Evolutionary conservation across 1,284 basidiomycete genomes (phyloP), one percentile per base, ranked within the genome.

Genomic region (Cystobasidium pallidum): DNA sequence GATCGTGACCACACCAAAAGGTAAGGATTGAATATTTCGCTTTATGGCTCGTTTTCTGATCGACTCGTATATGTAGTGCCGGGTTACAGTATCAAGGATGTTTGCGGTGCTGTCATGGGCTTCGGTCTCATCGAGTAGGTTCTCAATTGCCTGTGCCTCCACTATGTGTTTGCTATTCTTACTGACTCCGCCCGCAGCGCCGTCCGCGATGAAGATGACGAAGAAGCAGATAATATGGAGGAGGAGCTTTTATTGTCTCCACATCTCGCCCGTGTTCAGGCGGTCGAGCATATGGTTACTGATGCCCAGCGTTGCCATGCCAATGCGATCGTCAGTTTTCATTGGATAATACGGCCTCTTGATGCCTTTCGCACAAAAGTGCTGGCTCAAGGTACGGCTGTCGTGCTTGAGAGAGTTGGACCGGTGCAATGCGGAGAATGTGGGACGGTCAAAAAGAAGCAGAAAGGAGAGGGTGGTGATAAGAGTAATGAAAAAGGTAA

Each of bases 401-500:
- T 71, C 3, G 26, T 41, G 6, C 24, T 71, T 26, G 68, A 64
- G 41, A 54, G 24, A 43, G 59, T 55, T 10, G 55, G 55, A 6
- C 59, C 43, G n/a, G 49, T 39, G 11, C 45, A 63, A 32, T 54
- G 67, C 24, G 59, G 52, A 24, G 55, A 70, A 61, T 59, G 41
- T 41, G 67, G 67, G 11, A 70, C 52, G 45, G 61, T 49, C 13
- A 71, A 70, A 47, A 58, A 70, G 32, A 54, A 70, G 43, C 62
- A 47, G 19, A 64, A 64, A 51, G 62, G 62, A 24, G 62, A 36
- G 2, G 62, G 62, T 4, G 62, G 45, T 19, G 62, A 24, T 34
- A n/a, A 30, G 36, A 26, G 41, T 39, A 36, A 57, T 57, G 10
- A 36, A 57, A 64, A 64, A 64, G 62, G 62, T 64, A 64, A 64